phyloP scores from a whole-genome alignment of 768 basidiomycete genomes.

The Nidularia pulvinata region DNA sequence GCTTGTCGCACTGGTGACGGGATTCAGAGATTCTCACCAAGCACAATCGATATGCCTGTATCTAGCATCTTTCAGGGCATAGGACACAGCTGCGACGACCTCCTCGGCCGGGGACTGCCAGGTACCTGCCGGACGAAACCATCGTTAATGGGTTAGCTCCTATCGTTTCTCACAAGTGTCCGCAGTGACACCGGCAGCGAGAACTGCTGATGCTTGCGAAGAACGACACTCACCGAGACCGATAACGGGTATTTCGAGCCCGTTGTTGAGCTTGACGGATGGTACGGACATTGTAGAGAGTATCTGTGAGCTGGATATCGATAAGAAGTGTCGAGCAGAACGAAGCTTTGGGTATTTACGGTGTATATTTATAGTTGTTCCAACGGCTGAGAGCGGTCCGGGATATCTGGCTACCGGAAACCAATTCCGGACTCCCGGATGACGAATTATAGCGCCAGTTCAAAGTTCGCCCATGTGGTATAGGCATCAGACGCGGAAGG shows the following conservation, averaged over 20 bases:
- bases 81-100: conserved; percentile 68
- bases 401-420: no score
- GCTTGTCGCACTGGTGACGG: neutral
- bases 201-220: neutral
- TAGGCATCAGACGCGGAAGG: no score
- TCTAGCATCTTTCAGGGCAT: conserved; percentile 71
- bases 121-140: conserved; percentile 48
- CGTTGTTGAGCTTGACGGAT: conserved; percentile 3
- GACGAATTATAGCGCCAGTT: no score
- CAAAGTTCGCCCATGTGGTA: no score
- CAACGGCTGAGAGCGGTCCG: no score
- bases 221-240: conserved; percentile 1
- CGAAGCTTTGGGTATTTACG: no score
- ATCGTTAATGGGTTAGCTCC: neutral
- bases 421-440: no score
- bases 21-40: conserved; percentile 20
- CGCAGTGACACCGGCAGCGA: neutral
- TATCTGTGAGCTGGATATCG: neutral
- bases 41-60: conserved; percentile 82
- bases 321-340: neutral
- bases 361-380: no score
- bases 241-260: neutral
- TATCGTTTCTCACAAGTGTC: neutral
- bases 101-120: conserved; percentile 81
- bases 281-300: conserved; percentile 7